Base-by-base conservation (phyloP, 305 asterid genomes). In the Fraxinus dipetala region DNA sequence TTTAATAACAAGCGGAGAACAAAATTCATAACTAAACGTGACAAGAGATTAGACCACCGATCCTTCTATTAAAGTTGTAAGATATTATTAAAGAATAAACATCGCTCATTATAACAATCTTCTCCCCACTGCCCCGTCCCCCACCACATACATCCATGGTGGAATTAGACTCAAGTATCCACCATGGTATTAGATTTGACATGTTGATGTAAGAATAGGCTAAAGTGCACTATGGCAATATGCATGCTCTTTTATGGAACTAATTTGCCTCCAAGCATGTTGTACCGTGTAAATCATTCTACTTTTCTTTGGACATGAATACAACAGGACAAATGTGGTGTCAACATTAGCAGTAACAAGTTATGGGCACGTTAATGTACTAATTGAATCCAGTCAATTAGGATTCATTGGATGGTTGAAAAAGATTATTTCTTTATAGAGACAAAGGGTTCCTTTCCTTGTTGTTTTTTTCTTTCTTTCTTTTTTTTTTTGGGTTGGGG, bases 141-240 rank as follows among this genome's bases (percentile, higher is more conserved):
- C 31, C 72, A 61, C 72, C 32, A 22, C 28, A 22, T 10, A 61
- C 70, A 26, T 67, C 36, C 48, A 74, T 30, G 72, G 80, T 81
- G 76, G 80, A 81, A 38, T 26, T 38, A 65, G 77, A 43, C 70
- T 81, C 51, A 38, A 79, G 36, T 40, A 67, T 65, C 83, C 82
- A 78, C 63, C 83, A 77, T 75, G 8, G 14, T 72, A 78, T 74
- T 38, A 51, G 32, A 24, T 78, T 83, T 85, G 83, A 80, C 80
- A 43, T 59, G 34, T 78, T 67, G 22, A 70, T 51, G 84, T 8
- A 43, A 80, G 51, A 77, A 82, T 34, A 59, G 54, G 76, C 79
- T 54, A 73, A 56, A 79, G 38, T 56, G 73, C 78, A 83, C 77
- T 70, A 77, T n/a, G 26, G 35, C 30, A 54, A 45, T 45, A 22